phyloP scores from a whole-genome alignment of 257 asterid species.

The Solanum rostratum region DNA sequence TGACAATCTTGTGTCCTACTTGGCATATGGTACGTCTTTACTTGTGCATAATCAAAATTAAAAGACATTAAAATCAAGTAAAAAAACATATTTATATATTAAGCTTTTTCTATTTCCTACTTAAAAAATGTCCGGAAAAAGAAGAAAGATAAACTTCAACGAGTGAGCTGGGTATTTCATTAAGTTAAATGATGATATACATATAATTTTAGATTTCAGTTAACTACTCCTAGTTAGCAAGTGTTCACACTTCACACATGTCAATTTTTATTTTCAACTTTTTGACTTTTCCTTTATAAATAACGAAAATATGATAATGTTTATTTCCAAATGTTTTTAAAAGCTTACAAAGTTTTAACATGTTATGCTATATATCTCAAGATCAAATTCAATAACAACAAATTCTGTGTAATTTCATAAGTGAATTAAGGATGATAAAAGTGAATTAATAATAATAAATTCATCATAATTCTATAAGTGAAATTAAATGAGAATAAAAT shows the following conservation, averaged over 20 bases:
- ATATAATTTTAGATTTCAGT: background rate
- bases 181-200: background rate
- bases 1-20: too few species aligned
- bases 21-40: too few species aligned
- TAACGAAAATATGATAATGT: background rate
- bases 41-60: too few species aligned
- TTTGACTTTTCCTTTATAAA: background rate
- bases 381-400: background rate
- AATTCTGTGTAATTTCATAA: background rate
- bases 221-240: background rate
- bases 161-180: background rate
- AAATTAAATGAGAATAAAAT: too few species aligned
- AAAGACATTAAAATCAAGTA: too few species aligned
- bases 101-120: background rate
- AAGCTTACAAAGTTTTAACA: background rate
- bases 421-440: background rate
- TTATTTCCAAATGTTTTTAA: background rate
- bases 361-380: background rate
- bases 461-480: too few species aligned
- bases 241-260: background rate
- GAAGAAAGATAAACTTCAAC: background rate
- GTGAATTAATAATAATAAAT: too few species aligned
- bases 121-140: background rate
- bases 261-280: background rate
- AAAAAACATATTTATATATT: too few species aligned